phyloP scores from a whole-genome alignment of 176 grass and related monocot genomes.

The Typha latifolia region DNA sequence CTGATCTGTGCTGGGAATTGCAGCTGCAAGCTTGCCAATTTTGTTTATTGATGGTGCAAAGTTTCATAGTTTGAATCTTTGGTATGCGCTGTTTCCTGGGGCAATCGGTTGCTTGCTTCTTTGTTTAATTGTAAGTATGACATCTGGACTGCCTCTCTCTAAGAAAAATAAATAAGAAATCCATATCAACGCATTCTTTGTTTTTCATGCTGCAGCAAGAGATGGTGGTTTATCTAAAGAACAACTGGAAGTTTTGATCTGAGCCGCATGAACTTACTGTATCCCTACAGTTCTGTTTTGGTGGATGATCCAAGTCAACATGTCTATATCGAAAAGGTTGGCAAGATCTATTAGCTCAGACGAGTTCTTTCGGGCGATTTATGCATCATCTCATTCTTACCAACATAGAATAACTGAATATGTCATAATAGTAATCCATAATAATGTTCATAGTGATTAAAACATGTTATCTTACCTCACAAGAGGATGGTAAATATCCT shows the following conservation, averaged over 20 bases:
- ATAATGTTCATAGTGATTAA: too few species aligned
- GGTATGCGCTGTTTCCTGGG: slow-evolving; percentile 89
- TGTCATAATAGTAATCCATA: too few species aligned
- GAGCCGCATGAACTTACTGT: slow-evolving; percentile 1
- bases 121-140: slow-evolving; percentile 81
- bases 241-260: slow-evolving; percentile 79
- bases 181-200: slow-evolving; percentile 17
- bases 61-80: slow-evolving; percentile 66
- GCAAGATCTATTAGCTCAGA: too few species aligned
- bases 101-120: slow-evolving; percentile 66
- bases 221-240: slow-evolving; percentile 72
- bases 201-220: slow-evolving; percentile 65
- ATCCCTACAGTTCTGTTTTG: background rate
- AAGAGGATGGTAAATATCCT: too few species aligned
- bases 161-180: slow-evolving; percentile 2
- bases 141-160: background rate
- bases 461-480: too few species aligned
- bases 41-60: slow-evolving; percentile 80
- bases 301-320: too few species aligned
- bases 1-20: slow-evolving; percentile 12
- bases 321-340: too few species aligned
- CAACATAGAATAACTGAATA: too few species aligned
- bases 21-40: slow-evolving; percentile 92
- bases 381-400: too few species aligned
- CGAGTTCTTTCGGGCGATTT: too few species aligned